Percentiles rank a stretch among this genome's conserved stretches.
Evolutionary conservation across 331 rosid genomes (phyloP).

Genomic region (Cydonia oblonga): DNA sequence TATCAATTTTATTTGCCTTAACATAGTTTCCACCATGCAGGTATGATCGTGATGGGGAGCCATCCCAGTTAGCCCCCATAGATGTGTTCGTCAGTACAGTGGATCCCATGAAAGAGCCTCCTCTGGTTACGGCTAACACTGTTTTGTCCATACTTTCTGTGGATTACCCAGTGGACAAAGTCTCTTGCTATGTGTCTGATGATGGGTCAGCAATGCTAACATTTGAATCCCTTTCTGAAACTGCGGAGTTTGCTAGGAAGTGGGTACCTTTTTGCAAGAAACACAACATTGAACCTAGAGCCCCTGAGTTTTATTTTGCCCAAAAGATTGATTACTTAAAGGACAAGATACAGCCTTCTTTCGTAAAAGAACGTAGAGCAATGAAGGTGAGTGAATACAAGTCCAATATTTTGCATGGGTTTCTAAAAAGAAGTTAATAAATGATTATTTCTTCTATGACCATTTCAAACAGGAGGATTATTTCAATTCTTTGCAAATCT

Average conservation of each 20-base stretch:
- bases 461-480: neutral
- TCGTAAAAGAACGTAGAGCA: slow-evolving; percentile 90
- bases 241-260: slow-evolving; percentile 95
- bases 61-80: slow-evolving; percentile 85
- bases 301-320: slow-evolving; percentile 91
- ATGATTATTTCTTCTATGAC: neutral
- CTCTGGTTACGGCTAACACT: slow-evolving; percentile 88
- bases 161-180: slow-evolving; percentile 98
- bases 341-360: slow-evolving; percentile 96
- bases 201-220: slow-evolving; percentile 99
- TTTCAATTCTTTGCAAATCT: neutral
- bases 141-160: slow-evolving; percentile 96
- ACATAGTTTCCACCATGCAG: slow-evolving; percentile 29
- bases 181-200: slow-evolving; percentile 95
- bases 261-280: slow-evolving; percentile 99
- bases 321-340: slow-evolving; percentile 96
- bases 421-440: neutral
- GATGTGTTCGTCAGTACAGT: slow-evolving; percentile 96
- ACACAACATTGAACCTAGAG: slow-evolving; percentile 90
- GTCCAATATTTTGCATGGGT: neutral
- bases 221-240: slow-evolving; percentile 93
- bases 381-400: slow-evolving; percentile 60
- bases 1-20: slow-evolving; percentile 11
- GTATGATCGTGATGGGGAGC: slow-evolving; percentile 95
- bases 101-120: slow-evolving; percentile 99